phyloP scores from a whole-genome alignment of 2,329 filamentous ascomycete species.

The Rhinocladiella mackenziei region DNA sequence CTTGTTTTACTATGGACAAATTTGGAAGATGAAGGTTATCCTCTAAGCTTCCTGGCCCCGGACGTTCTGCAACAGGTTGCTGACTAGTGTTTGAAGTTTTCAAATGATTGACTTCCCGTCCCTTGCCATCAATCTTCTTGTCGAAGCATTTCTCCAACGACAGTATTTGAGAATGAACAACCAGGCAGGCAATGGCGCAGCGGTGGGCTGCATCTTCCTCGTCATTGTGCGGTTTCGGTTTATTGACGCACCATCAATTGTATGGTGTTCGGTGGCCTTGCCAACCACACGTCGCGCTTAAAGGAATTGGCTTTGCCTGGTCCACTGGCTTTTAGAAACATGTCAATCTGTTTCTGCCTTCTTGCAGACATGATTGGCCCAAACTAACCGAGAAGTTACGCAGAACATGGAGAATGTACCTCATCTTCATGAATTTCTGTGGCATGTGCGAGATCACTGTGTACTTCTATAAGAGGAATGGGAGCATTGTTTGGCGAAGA shows the following conservation, averaged over 20 bases:
- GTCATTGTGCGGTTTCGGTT: constrained; percentile 37
- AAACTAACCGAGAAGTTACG: neutral
- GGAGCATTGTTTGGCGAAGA: constrained; percentile 35
- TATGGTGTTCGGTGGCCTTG: constrained; percentile 29
- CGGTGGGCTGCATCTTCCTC: constrained; percentile 41
- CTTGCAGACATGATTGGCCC: neutral
- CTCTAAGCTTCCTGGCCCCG: constrained; percentile 23
- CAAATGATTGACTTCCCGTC: constrained; percentile 39
- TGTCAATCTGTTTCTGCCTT: constrained; percentile 12
- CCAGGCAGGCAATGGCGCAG: constrained; percentile 34
- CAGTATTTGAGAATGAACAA: constrained; percentile 35
- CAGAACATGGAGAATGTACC: constrained; percentile 27
- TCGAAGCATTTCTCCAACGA: constrained; percentile 37
- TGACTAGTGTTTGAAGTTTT: neutral
- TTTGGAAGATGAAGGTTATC: constrained; percentile 40
- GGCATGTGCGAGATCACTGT: constrained; percentile 13
- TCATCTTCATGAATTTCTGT: constrained; percentile 26
- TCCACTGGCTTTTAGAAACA: constrained; percentile 13
- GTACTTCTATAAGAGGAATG: constrained; percentile 32
- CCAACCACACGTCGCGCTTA: constrained; percentile 20
- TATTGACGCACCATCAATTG: constrained; percentile 45
- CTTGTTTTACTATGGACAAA: constrained; percentile 39
- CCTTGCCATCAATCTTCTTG: constrained; percentile 38
- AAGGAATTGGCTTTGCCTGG: constrained; percentile 22
- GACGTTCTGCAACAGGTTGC: too few relatives aligned